Evolutionary conservation across 495 filamentous ascomycete genomes (phyloP).

Genomic region (Bacidia gigantensis): DNA sequence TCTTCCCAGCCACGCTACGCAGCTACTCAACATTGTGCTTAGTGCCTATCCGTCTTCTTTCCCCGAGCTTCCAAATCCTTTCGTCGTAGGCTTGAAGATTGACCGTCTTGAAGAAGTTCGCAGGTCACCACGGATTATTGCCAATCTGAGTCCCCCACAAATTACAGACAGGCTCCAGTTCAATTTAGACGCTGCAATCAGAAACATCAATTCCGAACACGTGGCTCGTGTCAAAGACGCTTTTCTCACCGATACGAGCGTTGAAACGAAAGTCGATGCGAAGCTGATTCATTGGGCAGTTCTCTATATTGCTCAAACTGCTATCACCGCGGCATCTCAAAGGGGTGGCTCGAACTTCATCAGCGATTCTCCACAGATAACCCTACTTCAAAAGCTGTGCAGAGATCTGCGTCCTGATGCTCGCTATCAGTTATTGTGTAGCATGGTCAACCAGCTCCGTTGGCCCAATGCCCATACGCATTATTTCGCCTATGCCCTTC

Average conservation of each 20-base stretch:
- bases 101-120: constrained; percentile 68
- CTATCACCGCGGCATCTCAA: constrained; percentile 41
- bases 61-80: constrained; percentile 68
- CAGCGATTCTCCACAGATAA: constrained; percentile 52
- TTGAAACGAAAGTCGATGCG: constrained; percentile 37
- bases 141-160: constrained; percentile 46
- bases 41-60: constrained; percentile 67
- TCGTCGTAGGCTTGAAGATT: constrained; percentile 63
- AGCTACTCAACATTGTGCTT: constrained; percentile 80
- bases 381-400: constrained; percentile 59
- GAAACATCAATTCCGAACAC: constrained; percentile 42
- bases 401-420: constrained; percentile 60
- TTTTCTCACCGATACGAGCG: constrained; percentile 34
- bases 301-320: constrained; percentile 63
- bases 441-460: constrained; percentile 83
- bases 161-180: constrained; percentile 50
- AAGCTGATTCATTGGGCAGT: constrained; percentile 69
- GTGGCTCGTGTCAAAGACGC: constrained; percentile 57
- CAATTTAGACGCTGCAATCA: constrained; percentile 51
- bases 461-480: constrained; percentile 81
- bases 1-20: constrained; percentile 72
- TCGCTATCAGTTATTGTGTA: constrained; percentile 70
- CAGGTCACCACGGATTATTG: constrained; percentile 46
- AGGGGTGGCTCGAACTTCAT: constrained; percentile 56
- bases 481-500: constrained; percentile 79